Base-by-base conservation (phyloP, 176 grass and related monocot genomes). In the Puccinellia tenuiflora region DNA sequence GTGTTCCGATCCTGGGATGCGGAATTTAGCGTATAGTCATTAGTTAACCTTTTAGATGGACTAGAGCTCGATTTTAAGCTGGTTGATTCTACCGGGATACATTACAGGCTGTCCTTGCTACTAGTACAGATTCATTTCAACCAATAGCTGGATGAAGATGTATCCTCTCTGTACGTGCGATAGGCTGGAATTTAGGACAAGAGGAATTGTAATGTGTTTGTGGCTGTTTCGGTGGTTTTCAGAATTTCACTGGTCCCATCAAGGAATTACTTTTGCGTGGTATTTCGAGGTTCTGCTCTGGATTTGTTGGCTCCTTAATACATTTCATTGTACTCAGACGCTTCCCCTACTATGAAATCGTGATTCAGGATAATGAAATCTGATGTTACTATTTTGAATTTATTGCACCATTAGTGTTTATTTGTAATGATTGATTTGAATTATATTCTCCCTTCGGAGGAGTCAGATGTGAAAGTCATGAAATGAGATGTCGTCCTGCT, bases 361-460 rank as follows among this genome's bases (percentile, higher is more conserved):
- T 62, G 56, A 75, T 75, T 60, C 30, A 51, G 33, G 42, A 64
- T 63, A 5, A 47, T 83, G 29, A 50, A 65, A 84, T 62, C 21
- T 76, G 57, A 65, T 64, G 26, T 62, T 48, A 74, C 12, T 47
- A 38, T 72, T 45, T 45, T 40, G 11, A 59, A 40, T 18, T 42
- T 33, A 13, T 37, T 14, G 8, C 75, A 51, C 42, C 52, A 42
- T 56, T 68, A 25, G 3, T 21, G 42, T 34, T 35, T 76, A 39
- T 60, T 63, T 43, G 25, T 89, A 68, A 37, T 52, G 25, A 33
- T 60, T 76, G 22, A 28, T 88, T 75, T 75, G 24, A 63, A 39
- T 69, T 18, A 9, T 30, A 81, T 60, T 78, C 31, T 88, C 14
- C 50, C 40, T 18, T n/a, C n/a, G 16, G 55, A 72, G 73, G 5